These are phyloP conservation scores for Acorus calamus DNA, from an alignment of 106 monocot genomes.

Conservation along the genomic window DNA sequence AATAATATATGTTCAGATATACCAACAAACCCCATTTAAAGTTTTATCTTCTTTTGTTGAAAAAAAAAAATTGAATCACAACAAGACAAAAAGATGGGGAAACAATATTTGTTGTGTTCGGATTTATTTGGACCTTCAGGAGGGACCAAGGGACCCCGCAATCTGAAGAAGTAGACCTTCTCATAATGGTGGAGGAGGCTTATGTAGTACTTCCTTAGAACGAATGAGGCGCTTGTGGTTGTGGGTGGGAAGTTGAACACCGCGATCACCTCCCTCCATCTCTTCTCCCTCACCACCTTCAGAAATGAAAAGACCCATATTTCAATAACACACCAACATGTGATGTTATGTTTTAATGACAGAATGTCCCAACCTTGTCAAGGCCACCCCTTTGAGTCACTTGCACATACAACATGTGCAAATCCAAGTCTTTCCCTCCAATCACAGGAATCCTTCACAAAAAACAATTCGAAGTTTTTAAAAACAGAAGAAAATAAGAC, in stretches of 20 bases:
- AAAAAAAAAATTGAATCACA: too few relatives aligned
- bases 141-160: constrained; percentile 28
- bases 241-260: constrained; percentile 71
- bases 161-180: constrained; percentile 70
- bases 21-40: too few relatives aligned
- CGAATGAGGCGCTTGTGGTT: constrained; percentile 87
- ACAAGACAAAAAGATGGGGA: neutral
- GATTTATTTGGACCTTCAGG: constrained; percentile 34
- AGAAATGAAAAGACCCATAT: neutral
- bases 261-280: constrained; percentile 73
- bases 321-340: neutral
- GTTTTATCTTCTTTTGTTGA: too few relatives aligned
- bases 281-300: constrained; percentile 63
- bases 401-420: constrained; percentile 63
- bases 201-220: constrained; percentile 76
- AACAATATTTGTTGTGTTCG: neutral
- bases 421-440: constrained; percentile 72
- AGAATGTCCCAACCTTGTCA: constrained; percentile 42
- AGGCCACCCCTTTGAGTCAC: constrained; percentile 73
- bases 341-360: neutral
- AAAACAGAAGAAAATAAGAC: neutral
- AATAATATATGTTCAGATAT: too few relatives aligned
- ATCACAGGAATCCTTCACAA: constrained; percentile 62
- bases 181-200: constrained; percentile 74
- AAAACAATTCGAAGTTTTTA: neutral